Conservation (phyloP, 2,329 filamentous ascomycete genomes). For the Metarhizium rileyi region DNA sequence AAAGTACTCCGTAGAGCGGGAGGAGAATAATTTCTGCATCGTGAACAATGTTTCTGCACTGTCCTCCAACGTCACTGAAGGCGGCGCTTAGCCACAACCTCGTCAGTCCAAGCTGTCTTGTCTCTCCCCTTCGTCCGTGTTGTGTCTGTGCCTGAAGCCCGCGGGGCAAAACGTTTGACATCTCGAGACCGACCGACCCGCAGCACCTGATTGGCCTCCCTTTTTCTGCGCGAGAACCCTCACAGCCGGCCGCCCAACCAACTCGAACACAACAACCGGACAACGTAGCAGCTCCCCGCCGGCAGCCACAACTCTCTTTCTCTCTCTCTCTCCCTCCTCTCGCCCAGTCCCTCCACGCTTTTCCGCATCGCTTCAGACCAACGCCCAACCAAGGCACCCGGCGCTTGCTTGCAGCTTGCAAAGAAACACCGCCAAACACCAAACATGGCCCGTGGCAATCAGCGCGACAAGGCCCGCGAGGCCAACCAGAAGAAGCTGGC, state of each 20-base stretch:
- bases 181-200: neutral
- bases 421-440: no score
- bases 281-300: neutral
- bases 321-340: neutral
- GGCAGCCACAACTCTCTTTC: neutral
- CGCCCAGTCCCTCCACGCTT: neutral
- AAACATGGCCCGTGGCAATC: slow-evolving; percentile 85
- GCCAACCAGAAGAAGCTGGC: slow-evolving; percentile 70
- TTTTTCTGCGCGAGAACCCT: neutral
- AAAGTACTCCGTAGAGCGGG: no score
- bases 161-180: neutral
- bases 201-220: neutral
- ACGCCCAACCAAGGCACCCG: neutral
- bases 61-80: neutral
- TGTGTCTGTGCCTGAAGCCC: neutral
- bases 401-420: neutral
- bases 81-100: no score
- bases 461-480: slow-evolving; percentile 86
- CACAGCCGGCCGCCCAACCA: neutral
- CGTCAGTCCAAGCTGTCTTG: neutral
- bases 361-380: neutral
- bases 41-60: no score
- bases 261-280: neutral
- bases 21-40: no score
- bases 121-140: no score